phyloP scores from a whole-genome alignment of 441 rosid species.

The Erodium trifolium region DNA sequence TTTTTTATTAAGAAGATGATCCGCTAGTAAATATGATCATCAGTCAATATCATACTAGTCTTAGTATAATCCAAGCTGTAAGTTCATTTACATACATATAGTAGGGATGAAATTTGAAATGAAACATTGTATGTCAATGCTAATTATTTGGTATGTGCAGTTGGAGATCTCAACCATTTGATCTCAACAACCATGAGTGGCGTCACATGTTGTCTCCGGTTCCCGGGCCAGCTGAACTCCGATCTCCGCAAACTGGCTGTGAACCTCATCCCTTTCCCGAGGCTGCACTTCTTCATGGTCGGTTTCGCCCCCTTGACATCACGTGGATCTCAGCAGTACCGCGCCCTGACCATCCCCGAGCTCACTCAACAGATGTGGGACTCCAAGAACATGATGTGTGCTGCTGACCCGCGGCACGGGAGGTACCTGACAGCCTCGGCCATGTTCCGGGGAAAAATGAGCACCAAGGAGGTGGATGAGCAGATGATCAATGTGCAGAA shows the following conservation, averaged over 20 bases:
- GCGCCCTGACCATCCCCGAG: slow-evolving; percentile 50
- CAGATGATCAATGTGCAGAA: too few relatives aligned
- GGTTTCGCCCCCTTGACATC: slow-evolving; percentile 51
- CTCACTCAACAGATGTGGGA: slow-evolving; percentile 60
- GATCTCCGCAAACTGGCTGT: slow-evolving; percentile 52
- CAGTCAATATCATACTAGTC: too few relatives aligned
- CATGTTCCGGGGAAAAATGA: too few relatives aligned
- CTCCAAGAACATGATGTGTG: not conserved
- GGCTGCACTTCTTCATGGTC: slow-evolving; percentile 58
- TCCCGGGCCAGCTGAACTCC: slow-evolving; percentile 53
- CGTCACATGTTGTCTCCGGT: slow-evolving; percentile 53
- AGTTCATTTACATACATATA: too few relatives aligned
- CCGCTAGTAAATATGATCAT: too few relatives aligned
- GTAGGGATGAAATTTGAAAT: too few relatives aligned
- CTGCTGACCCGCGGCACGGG: too few relatives aligned
- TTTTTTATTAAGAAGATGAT: too few relatives aligned
- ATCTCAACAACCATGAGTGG: slow-evolving; percentile 55
- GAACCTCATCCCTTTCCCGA: slow-evolving; percentile 46
- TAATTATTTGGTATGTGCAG: slow-evolving; percentile 19
- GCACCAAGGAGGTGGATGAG: too few relatives aligned
- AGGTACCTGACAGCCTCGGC: too few relatives aligned
- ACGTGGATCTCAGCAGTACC: slow-evolving; percentile 48
- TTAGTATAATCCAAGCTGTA: slow-evolving; percentile 36
- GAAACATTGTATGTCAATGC: too few relatives aligned
- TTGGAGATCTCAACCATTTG: slow-evolving; percentile 52